These are phyloP conservation scores for Dactylorhiza incarnata DNA, from an alignment of 106 monocot genomes.

Conservation along the genomic window DNA sequence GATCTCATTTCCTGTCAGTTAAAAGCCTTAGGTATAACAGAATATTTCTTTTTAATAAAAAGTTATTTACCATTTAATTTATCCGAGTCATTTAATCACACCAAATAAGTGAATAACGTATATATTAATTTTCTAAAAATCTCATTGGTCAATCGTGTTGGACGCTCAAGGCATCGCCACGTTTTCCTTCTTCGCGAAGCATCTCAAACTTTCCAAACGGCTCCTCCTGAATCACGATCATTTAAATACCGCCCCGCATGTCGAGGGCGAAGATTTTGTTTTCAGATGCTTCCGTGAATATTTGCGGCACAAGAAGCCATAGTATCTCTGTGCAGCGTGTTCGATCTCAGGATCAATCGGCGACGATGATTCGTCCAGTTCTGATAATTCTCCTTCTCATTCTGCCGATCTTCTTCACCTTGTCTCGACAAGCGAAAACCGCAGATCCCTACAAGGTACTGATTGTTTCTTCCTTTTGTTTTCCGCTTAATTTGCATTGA, in stretches of 20 bases:
- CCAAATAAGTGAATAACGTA: not conserved
- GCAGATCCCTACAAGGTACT: constrained; percentile 50
- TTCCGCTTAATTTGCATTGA: not conserved
- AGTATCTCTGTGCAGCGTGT: too few species aligned
- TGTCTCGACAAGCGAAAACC: constrained; percentile 22
- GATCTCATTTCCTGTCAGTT: too few species aligned
- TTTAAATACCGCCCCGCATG: not conserved
- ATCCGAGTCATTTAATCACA: not conserved
- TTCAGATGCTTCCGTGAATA: not conserved
- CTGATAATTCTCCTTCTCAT: constrained; percentile 3
- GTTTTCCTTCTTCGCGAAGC: not conserved
- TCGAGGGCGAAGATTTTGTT: not conserved
- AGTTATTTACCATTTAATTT: not conserved
- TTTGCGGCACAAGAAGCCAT: not conserved
- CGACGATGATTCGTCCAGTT: constrained; percentile 10
- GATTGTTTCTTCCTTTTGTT: not conserved
- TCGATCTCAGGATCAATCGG: not conserved
- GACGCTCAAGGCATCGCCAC: not conserved
- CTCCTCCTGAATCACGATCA: not conserved
- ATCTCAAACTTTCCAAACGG: not conserved
- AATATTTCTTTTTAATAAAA: too few species aligned
- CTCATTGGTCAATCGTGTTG: not conserved
- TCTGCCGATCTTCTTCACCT: constrained; percentile 2
- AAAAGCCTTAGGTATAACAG: too few species aligned
- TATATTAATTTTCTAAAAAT: not conserved